Percentiles rank a stretch among this genome's conserved stretches.
phyloP scores from a whole-genome alignment of 371 early-diverging fungal genomes.

The Mucor plumbeus region DNA sequence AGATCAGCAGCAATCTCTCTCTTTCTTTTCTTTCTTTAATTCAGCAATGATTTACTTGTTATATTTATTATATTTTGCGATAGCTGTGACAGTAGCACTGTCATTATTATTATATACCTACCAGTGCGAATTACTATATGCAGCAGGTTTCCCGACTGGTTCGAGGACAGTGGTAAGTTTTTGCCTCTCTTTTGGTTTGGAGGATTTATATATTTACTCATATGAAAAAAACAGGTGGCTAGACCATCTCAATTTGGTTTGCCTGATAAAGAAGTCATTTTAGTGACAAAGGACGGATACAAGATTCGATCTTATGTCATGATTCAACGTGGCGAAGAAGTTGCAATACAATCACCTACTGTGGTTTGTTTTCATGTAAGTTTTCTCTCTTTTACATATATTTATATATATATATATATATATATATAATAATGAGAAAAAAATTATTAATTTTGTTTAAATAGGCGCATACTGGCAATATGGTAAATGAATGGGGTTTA shows the following conservation, averaged over 20 bases:
- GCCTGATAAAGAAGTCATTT: slow-evolving; percentile 75
- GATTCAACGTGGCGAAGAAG: slow-evolving; percentile 57
- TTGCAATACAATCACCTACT: slow-evolving; percentile 69
- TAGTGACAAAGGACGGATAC: slow-evolving; percentile 82
- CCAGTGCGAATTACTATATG: slow-evolving; percentile 52
- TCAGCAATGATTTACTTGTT: slow-evolving; percentile 28
- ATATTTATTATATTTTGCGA: slow-evolving; percentile 34
- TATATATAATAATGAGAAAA: neutral
- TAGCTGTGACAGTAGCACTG: slow-evolving; percentile 30
- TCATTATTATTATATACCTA: slow-evolving; percentile 43
- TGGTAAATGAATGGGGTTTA: slow-evolving; percentile 56
- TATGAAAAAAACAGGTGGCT: slow-evolving; percentile 53
- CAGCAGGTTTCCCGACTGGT: slow-evolving; percentile 52
- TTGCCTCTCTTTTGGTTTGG: neutral
- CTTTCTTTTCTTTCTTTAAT: slow-evolving; percentile 13
- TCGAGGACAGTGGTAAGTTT: slow-evolving; percentile 45
- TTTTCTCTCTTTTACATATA: neutral
- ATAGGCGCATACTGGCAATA: slow-evolving; percentile 94
- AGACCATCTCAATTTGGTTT: slow-evolving; percentile 76
- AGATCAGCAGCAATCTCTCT: slow-evolving; percentile 10
- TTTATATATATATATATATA: too few relatives aligned
- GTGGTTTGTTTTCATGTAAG: slow-evolving; percentile 85
- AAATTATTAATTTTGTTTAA: neutral
- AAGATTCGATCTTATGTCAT: slow-evolving; percentile 81
- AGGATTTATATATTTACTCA: neutral